Percentiles rank a stretch among this genome's conserved stretches.
These are phyloP conservation scores for Macrocystidia cucumis DNA, from an alignment of 1,284 basidiomycete genomes.

Conservation along the genomic window DNA sequence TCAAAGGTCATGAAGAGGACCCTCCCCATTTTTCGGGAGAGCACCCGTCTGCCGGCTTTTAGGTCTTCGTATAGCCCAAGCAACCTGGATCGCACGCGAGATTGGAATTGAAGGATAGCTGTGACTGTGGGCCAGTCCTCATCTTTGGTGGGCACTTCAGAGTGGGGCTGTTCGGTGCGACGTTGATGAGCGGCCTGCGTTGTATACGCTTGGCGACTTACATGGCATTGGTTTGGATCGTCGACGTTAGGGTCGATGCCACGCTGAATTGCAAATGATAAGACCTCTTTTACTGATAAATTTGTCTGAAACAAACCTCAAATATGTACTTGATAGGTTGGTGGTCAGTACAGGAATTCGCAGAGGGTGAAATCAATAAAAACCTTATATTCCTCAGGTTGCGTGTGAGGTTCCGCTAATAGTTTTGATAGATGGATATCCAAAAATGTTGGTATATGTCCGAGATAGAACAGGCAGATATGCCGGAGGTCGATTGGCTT, in stretches of 20 bases:
- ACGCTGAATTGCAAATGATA: conserved; percentile 39
- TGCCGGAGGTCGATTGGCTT: conserved; percentile 93
- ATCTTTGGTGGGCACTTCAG: conserved; percentile 73
- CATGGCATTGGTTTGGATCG: conserved; percentile 79
- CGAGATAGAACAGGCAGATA: conserved; percentile 83
- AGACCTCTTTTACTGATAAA: background rate
- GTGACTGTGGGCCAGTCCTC: conserved; percentile 83
- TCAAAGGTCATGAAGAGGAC: conserved; percentile 87
- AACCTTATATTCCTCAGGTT: conserved; percentile 79
- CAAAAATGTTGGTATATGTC: conserved; percentile 86
- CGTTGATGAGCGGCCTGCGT: background rate
- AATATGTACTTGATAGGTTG: conserved; percentile 56
- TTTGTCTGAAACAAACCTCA: conserved; percentile 40
- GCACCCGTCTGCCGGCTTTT: conserved; percentile 41
- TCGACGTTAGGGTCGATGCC: conserved; percentile 96
- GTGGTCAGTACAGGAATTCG: conserved; percentile 3
- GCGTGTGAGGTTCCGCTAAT: conserved; percentile 71
- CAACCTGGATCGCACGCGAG: conserved; percentile 68
- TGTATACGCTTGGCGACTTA: conserved; percentile 27
- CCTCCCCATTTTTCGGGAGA: conserved; percentile 68
- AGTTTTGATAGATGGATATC: conserved; percentile 87
- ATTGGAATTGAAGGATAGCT: conserved; percentile 75
- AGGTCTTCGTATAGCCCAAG: conserved; percentile 68
- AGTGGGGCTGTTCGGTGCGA: conserved; percentile 60
- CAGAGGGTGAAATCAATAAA: conserved; percentile 10